phyloP scores from a whole-genome alignment of 306 rosid species.

The Lablab purpureus region DNA sequence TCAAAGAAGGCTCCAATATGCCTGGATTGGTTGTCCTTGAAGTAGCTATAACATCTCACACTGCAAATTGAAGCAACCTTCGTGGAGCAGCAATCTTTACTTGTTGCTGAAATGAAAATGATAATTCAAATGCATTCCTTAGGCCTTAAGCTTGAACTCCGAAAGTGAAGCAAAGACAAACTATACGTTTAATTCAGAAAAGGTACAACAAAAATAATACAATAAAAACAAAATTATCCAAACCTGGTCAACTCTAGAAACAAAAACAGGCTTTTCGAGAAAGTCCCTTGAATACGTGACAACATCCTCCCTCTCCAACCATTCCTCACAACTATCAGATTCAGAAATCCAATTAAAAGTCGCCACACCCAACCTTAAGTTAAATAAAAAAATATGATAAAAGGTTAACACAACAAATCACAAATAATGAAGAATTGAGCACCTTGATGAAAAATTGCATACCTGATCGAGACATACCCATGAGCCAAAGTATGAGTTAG shows the following conservation, averaged over 20 bases:
- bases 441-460: no score
- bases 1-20: conserved; percentile 62
- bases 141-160: no score
- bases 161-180: no score
- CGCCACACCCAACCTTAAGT: conserved; percentile 25
- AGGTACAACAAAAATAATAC: not conserved
- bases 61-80: conserved; percentile 86
- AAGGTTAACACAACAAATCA: no score
- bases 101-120: no score
- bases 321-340: conserved; percentile 68
- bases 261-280: conserved; percentile 67
- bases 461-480: no score
- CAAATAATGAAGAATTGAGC: no score
- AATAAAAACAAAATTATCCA: not conserved
- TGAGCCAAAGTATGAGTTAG: no score
- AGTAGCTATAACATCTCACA: conserved; percentile 87
- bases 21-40: conserved; percentile 57
- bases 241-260: conserved; percentile 82
- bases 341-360: conserved; percentile 52
- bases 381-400: no score
- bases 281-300: conserved; percentile 79
- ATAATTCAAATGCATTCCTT: no score
- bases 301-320: conserved; percentile 86
- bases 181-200: not conserved
- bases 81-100: conserved; percentile 73